These are phyloP conservation scores for Populus hybrid DNA, from an alignment of 441 rosid species.

Conservation along the genomic window DNA sequence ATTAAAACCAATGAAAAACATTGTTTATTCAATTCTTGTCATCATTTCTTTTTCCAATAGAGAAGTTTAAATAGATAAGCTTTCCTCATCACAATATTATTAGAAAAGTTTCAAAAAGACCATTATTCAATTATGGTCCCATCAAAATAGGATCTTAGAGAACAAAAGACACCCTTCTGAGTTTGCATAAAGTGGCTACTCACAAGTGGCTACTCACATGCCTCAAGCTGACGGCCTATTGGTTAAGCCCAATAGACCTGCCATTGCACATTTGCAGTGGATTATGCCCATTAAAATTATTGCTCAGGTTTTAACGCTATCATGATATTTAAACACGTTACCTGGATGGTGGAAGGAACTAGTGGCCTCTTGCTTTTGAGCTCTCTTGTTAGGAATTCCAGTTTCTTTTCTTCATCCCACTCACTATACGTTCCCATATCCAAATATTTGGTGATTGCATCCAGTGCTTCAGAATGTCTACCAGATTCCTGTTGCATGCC, in stretches of 20 bases:
- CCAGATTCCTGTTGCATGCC: conserved; percentile 64
- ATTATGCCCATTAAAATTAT: not conserved
- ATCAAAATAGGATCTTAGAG: no score
- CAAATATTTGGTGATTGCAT: conserved; percentile 80
- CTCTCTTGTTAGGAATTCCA: conserved; percentile 70
- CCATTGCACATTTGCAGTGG: not conserved
- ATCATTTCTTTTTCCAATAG: no score
- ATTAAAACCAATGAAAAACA: no score
- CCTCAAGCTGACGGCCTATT: not conserved
- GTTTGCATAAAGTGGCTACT: no score
- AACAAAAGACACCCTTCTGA: no score
- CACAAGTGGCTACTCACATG: not conserved
- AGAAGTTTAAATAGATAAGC: no score
- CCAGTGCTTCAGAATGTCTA: conserved; percentile 83
- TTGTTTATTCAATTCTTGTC: no score
- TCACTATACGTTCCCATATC: conserved; percentile 93
- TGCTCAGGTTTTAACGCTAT: not conserved
- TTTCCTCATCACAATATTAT: no score
- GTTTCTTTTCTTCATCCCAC: conserved; percentile 92
- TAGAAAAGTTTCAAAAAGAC: no score
- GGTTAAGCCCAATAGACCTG: not conserved
- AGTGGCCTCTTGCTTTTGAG: conserved; percentile 90
- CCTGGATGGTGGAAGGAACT: conserved; percentile 81
- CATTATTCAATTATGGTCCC: no score
- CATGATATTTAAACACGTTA: conserved; percentile 24